These are phyloP conservation scores for Spinacia oleracea DNA, from an alignment of 179 eudicot genomes.

Conservation along the genomic window DNA sequence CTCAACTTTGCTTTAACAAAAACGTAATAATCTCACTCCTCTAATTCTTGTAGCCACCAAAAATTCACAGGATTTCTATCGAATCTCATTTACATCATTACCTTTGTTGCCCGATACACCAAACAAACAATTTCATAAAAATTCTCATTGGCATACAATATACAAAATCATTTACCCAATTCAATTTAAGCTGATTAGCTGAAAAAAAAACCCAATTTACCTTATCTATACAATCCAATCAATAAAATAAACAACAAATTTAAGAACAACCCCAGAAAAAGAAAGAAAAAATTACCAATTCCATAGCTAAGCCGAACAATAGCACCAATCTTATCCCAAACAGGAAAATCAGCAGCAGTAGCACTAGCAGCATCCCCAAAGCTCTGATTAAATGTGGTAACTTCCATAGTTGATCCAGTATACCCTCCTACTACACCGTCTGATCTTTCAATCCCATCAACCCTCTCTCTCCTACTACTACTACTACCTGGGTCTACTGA, in stretches of 20 bases:
- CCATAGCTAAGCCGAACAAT: constrained; percentile 88
- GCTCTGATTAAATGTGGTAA: constrained; percentile 73
- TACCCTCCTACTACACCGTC: constrained; percentile 40
- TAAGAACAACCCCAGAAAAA: not conserved
- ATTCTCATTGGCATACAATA: too few species aligned
- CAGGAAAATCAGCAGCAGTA: constrained; percentile 51
- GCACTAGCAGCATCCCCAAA: constrained; percentile 44
- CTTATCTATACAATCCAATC: not conserved
- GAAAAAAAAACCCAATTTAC: not conserved
- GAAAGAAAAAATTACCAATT: constrained; percentile 50
- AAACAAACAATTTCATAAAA: not conserved
- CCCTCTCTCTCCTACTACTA: constrained; percentile 40
- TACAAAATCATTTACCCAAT: not conserved
- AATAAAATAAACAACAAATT: not conserved
- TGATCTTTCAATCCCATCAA: constrained; percentile 37
- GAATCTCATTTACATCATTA: too few species aligned
- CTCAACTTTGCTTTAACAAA: not conserved
- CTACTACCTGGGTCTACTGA: constrained; percentile 36
- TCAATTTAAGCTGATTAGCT: not conserved
- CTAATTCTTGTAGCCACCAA: too few species aligned
- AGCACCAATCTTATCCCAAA: constrained; percentile 95
- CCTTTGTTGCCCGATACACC: not conserved
- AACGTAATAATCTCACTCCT: not conserved
- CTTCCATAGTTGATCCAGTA: constrained; percentile 79
- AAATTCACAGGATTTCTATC: too few species aligned